A percentile compares a stretch with the other conserved stretches of the same genome.
Conservation (phyloP, 2,329 filamentous ascomycete genomes). For the Paraphaeosphaeria sporulosa region DNA sequence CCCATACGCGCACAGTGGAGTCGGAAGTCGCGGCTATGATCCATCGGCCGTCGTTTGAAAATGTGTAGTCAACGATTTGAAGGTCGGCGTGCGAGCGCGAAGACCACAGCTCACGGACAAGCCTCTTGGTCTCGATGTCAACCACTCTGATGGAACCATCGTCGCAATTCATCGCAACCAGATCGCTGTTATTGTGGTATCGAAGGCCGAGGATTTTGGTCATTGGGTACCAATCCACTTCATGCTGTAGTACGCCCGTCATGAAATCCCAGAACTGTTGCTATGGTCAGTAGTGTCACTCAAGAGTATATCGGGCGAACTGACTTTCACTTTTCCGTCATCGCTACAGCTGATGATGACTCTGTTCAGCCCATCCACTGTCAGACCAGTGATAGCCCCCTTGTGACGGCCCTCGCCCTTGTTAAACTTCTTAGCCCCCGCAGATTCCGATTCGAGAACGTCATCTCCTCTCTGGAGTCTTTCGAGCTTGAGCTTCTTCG, state of each 20-base stretch:
- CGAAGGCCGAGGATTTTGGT: slow-evolving; percentile 77
- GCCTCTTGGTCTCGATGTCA: slow-evolving; percentile 87
- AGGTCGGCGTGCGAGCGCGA: slow-evolving; percentile 59
- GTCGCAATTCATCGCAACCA: slow-evolving; percentile 88
- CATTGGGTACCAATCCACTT: slow-evolving; percentile 85
- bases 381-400: slow-evolving; percentile 82
- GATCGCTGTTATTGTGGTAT: slow-evolving; percentile 82
- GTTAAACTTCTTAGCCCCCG: slow-evolving; percentile 49
- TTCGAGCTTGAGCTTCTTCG: slow-evolving; percentile 74
- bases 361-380: slow-evolving; percentile 89
- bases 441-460: slow-evolving; percentile 56
- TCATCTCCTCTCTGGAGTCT: slow-evolving; percentile 65
- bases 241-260: slow-evolving; percentile 78
- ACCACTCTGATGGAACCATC: slow-evolving; percentile 88
- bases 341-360: slow-evolving; percentile 84
- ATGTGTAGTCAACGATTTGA: slow-evolving; percentile 58
- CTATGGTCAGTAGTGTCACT: slow-evolving; percentile 21
- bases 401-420: slow-evolving; percentile 75
- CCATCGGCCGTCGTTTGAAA: slow-evolving; percentile 94
- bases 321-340: slow-evolving; percentile 85
- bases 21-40: slow-evolving; percentile 87
- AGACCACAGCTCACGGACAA: slow-evolving; percentile 87
- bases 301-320: slow-evolving; percentile 8
- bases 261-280: slow-evolving; percentile 87
- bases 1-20: slow-evolving; percentile 85